Conservation (phyloP, 2,329 filamentous ascomycete genomes). For the Ophiosphaerella korrae region DNA sequence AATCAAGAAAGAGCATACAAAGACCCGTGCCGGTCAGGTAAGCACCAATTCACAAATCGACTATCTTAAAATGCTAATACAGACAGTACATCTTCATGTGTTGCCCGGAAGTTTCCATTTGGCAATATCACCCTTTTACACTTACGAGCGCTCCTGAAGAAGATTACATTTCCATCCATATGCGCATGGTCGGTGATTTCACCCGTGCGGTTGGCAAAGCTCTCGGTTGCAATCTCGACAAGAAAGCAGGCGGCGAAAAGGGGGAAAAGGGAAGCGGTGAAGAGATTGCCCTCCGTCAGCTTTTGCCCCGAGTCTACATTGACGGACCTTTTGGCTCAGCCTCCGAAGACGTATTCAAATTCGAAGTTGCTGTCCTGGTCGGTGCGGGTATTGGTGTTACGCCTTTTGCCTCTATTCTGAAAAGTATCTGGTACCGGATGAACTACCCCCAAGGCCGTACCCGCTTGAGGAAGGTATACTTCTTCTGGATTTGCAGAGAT, state of each 20-base stretch:
- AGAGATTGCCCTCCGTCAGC: slow-evolving; percentile 71
- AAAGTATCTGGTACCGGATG: slow-evolving; percentile 93
- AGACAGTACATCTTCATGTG: slow-evolving; percentile 80
- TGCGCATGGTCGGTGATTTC: slow-evolving; percentile 83
- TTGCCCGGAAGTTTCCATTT: slow-evolving; percentile 83
- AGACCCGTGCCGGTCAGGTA: slow-evolving; percentile 74
- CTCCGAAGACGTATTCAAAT: slow-evolving; percentile 84
- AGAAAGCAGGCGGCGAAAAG: slow-evolving; percentile 55
- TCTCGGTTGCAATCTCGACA: slow-evolving; percentile 76
- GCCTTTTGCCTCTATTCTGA: slow-evolving; percentile 62
- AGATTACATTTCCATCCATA: slow-evolving; percentile 86
- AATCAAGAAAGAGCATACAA: slow-evolving; percentile 88
- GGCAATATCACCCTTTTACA: slow-evolving; percentile 89
- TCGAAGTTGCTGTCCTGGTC: slow-evolving; percentile 57
- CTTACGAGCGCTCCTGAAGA: slow-evolving; percentile 86
- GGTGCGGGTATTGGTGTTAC: slow-evolving; percentile 60
- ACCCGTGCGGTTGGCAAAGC: slow-evolving; percentile 71
- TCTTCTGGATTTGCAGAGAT: slow-evolving; percentile 90
- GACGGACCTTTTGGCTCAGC: slow-evolving; percentile 86
- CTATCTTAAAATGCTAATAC: slow-evolving; percentile 11
- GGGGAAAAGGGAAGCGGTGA: slow-evolving; percentile 61
- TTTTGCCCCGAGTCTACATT: slow-evolving; percentile 79
- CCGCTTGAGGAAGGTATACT: slow-evolving; percentile 82
- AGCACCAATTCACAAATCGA: neutral
- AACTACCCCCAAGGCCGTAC: slow-evolving; percentile 84